Evolutionary conservation across 805 yeast genomes (phyloP).

Genomic region (Saccharomyces jurei): DNA sequence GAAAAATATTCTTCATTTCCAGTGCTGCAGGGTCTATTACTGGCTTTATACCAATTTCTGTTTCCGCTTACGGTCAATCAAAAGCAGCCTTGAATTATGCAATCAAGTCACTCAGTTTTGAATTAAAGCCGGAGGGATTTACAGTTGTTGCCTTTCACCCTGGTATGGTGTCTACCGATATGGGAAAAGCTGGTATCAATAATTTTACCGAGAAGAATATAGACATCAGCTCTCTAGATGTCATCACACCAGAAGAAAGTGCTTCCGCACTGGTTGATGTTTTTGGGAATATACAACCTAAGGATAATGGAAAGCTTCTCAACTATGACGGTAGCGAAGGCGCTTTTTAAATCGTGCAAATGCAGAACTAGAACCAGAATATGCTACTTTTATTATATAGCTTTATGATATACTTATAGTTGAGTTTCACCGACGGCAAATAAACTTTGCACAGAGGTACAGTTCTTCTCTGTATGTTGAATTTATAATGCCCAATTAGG

Average conservation of each 20-base stretch:
- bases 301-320: too few species aligned
- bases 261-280: constrained; percentile 6
- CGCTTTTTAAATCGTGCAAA: too few species aligned
- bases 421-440: too few species aligned
- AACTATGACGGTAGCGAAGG: too few species aligned
- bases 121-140: constrained; percentile 22
- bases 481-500: too few species aligned
- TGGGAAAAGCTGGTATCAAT: constrained; percentile 14
- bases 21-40: constrained; percentile 22
- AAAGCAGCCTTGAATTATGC: constrained; percentile 34
- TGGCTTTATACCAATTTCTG: constrained; percentile 9
- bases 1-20: constrained; percentile 26
- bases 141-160: constrained; percentile 33
- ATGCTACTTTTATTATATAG: too few species aligned
- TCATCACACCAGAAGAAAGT: too few species aligned
- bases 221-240: neutral
- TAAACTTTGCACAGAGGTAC: too few species aligned
- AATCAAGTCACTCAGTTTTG: constrained; percentile 22
- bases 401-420: too few species aligned
- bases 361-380: too few species aligned
- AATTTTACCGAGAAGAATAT: constrained; percentile 2
- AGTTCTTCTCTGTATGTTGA: too few species aligned
- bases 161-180: constrained; percentile 35
- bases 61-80: constrained; percentile 31
- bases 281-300: constrained; percentile 1